Base-by-base conservation (phyloP, 2,329 filamentous ascomycete species). In the Neofusicoccum laricinum region DNA sequence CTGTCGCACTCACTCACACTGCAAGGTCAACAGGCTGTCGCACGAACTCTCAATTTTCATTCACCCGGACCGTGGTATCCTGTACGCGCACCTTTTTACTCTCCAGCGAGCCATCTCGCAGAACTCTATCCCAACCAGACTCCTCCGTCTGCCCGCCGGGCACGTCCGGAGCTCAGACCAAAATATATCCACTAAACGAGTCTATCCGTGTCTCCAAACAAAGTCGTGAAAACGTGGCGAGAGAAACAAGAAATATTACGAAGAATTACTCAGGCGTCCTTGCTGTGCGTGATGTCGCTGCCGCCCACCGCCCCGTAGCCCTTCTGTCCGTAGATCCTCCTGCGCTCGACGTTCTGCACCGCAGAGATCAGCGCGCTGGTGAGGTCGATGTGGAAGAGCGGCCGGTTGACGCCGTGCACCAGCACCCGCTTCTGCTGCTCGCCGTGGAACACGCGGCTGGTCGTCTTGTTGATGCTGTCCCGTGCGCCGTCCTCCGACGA, bases 341-440 rank as follows among this genome's bases (percentile, higher is more conserved):
- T 74, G 66, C 73, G 71, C 76, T 92, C 86, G 0, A 91, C 85
- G 69, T 96, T 96, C 34, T 89, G 87, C 70, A 97, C 86, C 2
- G 93, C 94, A 70, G 89, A 92, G 77, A 97, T 91, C 69, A 98
- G 78, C 6, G 95, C 95, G 71, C 89, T 93, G 3, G 92, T 95
- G 59, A 98, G 79, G 75, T 98, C 95, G 61, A 97, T 86, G 74
- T 99, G 95, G 85, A 99, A 98, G 69, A 97, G 85, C 4, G 95
- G 94, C 69, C 91, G 82, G 76, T 96, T 95, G 67, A 96, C 80
- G n/a, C 94, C 91, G 69, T 93, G 90, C 15, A 98, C 88, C 4
- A 91, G 84, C 32, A 86, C 77, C 69, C 76, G 81, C 14, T 78
- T 65, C 32, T 63, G 61, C 19, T 66, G 65, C 12, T 58, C 38